Conservation (phyloP, 1,284 basidiomycete species). For the Leccinum subrobustum region DNA sequence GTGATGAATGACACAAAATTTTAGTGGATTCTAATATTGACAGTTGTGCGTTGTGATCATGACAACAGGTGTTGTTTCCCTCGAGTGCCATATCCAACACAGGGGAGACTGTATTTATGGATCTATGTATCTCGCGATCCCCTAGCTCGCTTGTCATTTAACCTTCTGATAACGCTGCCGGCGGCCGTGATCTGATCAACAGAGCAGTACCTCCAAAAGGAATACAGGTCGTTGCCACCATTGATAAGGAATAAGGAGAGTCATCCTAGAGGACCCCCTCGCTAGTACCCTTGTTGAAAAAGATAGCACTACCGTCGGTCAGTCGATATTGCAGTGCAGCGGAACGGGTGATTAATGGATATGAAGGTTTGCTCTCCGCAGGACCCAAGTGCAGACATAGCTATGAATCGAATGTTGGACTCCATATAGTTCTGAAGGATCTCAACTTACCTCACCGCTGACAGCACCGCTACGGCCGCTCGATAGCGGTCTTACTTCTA, state of each 20-base stretch:
- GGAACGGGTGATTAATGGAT: constrained; percentile 47
- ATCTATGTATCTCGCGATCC: background rate
- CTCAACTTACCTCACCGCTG: constrained; percentile 60
- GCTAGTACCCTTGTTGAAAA: constrained; percentile 71
- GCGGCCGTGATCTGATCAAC: background rate
- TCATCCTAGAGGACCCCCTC: constrained; percentile 53
- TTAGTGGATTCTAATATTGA: background rate
- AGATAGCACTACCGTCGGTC: constrained; percentile 58
- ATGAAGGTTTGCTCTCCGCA: constrained; percentile 33
- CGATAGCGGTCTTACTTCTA: constrained; percentile 65
- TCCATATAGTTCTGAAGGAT: background rate
- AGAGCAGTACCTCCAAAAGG: background rate
- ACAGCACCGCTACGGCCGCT: constrained; percentile 74
- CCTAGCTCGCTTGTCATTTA: background rate
- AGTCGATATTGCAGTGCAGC: constrained; percentile 67
- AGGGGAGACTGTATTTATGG: background rate
- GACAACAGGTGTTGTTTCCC: background rate
- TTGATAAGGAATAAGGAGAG: background rate
- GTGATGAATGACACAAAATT: constrained; percentile 19
- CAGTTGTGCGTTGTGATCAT: background rate
- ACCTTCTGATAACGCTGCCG: background rate
- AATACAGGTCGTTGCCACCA: background rate
- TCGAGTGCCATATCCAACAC: background rate
- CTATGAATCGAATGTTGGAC: constrained; percentile 35
- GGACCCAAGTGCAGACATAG: constrained; percentile 61